Conservation (phyloP, 768 basidiomycete genomes). For the Leccinum barrowsii region DNA sequence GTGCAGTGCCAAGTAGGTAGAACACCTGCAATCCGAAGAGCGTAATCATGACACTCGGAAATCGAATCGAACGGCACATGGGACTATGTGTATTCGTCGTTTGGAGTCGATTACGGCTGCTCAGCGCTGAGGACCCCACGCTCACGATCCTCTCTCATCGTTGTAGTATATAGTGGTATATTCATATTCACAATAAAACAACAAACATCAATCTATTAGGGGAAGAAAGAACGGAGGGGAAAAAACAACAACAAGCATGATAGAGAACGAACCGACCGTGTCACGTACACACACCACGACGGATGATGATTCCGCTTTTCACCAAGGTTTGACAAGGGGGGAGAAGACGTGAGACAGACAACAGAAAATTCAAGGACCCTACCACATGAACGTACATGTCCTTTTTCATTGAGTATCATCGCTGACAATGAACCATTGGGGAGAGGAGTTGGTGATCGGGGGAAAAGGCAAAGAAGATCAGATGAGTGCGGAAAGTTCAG, state of each 20-base stretch:
- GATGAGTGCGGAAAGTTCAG: slow-evolving; percentile 26
- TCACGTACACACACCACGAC: slow-evolving; percentile 16
- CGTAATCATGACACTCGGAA: too few relatives aligned
- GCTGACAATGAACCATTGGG: slow-evolving; percentile 10
- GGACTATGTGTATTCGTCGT: too few relatives aligned
- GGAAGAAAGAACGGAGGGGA: background rate
- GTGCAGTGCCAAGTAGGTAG: too few relatives aligned
- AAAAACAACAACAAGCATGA: background rate
- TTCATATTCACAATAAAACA: slow-evolving; percentile 13
- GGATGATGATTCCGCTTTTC: slow-evolving; percentile 16
- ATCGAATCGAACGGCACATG: too few relatives aligned
- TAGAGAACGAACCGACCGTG: slow-evolving; percentile 32
- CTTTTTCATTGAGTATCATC: slow-evolving; percentile 8
- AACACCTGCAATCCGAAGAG: too few relatives aligned
- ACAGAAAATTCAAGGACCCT: slow-evolving; percentile 19
- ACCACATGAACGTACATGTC: slow-evolving; percentile 25
- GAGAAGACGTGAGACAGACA: slow-evolving; percentile 19
- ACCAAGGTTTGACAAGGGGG: slow-evolving; percentile 16
- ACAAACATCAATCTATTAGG: slow-evolving; percentile 6
- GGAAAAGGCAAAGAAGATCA: slow-evolving; percentile 14
- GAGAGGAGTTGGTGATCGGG: slow-evolving; percentile 13
- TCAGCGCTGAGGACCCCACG: too few relatives aligned
- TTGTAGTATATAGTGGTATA: slow-evolving; percentile 10
- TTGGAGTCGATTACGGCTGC: too few relatives aligned
- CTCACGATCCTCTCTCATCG: background rate